Conservation (phyloP, 306 rosid genomes). For the Trifolium repens region DNA sequence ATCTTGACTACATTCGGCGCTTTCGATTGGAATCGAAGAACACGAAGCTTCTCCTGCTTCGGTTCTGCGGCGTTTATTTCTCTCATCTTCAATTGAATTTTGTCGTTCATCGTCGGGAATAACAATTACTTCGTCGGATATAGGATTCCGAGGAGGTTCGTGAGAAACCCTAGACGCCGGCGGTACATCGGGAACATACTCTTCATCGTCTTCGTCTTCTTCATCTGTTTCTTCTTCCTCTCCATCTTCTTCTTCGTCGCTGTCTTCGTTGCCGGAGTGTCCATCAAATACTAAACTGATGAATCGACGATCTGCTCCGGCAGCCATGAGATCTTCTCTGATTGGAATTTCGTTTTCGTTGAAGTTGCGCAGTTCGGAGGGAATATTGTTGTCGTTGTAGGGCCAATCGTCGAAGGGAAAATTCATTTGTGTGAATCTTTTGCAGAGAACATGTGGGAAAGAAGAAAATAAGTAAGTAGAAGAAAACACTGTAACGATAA, state of each 20-base stretch:
- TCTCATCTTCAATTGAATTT: conserved; percentile 45
- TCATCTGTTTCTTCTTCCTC: conserved; percentile 32
- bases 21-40: conserved; percentile 28
- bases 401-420: background rate
- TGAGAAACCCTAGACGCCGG: conserved; percentile 45
- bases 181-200: conserved; percentile 25
- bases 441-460: background rate
- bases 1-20: conserved; percentile 52
- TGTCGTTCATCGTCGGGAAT: conserved; percentile 27
- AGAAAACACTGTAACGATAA: background rate
- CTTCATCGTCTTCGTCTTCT: conserved; percentile 36
- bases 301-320: conserved; percentile 5
- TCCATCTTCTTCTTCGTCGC: conserved; percentile 1
- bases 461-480: background rate
- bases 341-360: background rate
- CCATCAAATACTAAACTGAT: background rate
- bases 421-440: background rate
- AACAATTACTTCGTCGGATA: conserved; percentile 31
- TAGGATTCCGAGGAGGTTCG: conserved; percentile 24
- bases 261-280: background rate
- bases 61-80: conserved; percentile 67
- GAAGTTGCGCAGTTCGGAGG: background rate
- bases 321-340: background rate
- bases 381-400: background rate
- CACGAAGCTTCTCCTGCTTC: conserved; percentile 56